Evolutionary conservation across 768 basidiomycete species (phyloP).

Genomic region (Mycena rebaudengoi): DNA sequence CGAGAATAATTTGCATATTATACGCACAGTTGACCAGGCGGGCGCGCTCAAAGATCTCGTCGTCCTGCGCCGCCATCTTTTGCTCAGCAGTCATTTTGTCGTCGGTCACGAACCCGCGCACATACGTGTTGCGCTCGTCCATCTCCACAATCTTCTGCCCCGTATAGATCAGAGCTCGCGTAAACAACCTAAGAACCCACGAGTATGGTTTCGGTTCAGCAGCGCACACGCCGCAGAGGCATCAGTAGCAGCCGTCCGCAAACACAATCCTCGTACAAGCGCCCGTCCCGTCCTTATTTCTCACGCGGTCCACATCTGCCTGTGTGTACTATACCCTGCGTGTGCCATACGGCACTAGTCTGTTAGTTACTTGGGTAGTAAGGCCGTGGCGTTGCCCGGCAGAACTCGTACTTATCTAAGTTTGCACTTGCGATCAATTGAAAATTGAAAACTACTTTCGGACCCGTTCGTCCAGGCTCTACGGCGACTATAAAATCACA

Average conservation of each 20-base stretch:
- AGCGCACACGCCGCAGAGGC: constrained; percentile 79
- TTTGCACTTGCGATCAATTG: too few species aligned
- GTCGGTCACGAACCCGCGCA: constrained; percentile 29
- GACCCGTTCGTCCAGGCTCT: too few species aligned
- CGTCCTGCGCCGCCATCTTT: constrained; percentile 74
- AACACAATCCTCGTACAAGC: constrained; percentile 75
- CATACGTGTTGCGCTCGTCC: constrained; percentile 68
- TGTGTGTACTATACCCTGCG: constrained; percentile 53
- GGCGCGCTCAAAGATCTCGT: constrained; percentile 79
- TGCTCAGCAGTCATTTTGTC: constrained; percentile 31
- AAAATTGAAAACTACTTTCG: too few species aligned
- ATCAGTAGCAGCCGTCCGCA: constrained; percentile 72
- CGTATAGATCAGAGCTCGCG: constrained; percentile 45
- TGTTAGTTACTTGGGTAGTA: too few species aligned
- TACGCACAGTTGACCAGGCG: constrained; percentile 80
- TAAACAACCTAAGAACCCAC: neutral
- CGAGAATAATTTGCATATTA: constrained; percentile 75
- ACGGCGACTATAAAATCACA: too few species aligned
- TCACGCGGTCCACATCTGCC: constrained; percentile 61
- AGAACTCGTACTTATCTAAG: too few species aligned
- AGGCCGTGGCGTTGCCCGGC: too few species aligned
- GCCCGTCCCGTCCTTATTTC: constrained; percentile 72
- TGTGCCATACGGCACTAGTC: constrained; percentile 82
- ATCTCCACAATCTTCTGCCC: constrained; percentile 72
- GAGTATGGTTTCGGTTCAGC: constrained; percentile 70